Percentiles rank a stretch among this genome's conserved stretches.
phyloP scores from a whole-genome alignment of 345 rosid genomes.

The Camelina sativa region DNA sequence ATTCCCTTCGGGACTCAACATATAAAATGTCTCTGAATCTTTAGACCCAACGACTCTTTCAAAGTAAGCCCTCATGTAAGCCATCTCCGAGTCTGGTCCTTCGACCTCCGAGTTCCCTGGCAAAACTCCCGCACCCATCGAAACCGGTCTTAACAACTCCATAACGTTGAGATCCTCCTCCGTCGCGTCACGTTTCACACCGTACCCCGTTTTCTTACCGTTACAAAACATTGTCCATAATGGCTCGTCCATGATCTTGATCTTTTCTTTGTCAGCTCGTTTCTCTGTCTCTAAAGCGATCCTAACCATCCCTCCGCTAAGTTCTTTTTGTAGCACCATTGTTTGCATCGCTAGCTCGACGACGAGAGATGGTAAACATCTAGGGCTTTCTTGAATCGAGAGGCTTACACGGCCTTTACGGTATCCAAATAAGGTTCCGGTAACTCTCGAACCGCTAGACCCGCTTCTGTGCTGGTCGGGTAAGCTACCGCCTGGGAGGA shows the following conservation, averaged over 20 bases:
- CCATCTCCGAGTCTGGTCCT: conserved; percentile 72
- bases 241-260: conserved; percentile 62
- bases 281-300: conserved; percentile 82
- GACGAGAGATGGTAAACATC: conserved; percentile 63
- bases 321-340: conserved; percentile 59
- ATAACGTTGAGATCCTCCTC: conserved; percentile 75
- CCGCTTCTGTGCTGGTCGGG: conserved; percentile 49
- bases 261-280: conserved; percentile 56
- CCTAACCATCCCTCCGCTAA: conserved; percentile 73
- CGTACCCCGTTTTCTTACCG: conserved; percentile 79
- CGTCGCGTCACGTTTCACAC: conserved; percentile 65
- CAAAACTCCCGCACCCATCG: conserved; percentile 88
- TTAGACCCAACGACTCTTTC: conserved; percentile 83
- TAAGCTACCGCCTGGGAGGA: conserved; percentile 49
- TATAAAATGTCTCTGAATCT: conserved; percentile 80
- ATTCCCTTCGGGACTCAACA: conserved; percentile 84
- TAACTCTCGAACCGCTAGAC: conserved; percentile 46
- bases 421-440: conserved; percentile 76
- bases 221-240: conserved; percentile 84
- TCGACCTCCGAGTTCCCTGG: conserved; percentile 71
- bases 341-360: conserved; percentile 75
- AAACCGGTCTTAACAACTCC: conserved; percentile 78
- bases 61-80: conserved; percentile 78
- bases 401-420: conserved; percentile 77
- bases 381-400: conserved; percentile 68